Percentiles rank a stretch among this genome's conserved stretches.
These are phyloP conservation scores for Acephala macrosclerotiorum DNA, from an alignment of 2,329 filamentous ascomycete genomes.

Conservation along the genomic window DNA sequence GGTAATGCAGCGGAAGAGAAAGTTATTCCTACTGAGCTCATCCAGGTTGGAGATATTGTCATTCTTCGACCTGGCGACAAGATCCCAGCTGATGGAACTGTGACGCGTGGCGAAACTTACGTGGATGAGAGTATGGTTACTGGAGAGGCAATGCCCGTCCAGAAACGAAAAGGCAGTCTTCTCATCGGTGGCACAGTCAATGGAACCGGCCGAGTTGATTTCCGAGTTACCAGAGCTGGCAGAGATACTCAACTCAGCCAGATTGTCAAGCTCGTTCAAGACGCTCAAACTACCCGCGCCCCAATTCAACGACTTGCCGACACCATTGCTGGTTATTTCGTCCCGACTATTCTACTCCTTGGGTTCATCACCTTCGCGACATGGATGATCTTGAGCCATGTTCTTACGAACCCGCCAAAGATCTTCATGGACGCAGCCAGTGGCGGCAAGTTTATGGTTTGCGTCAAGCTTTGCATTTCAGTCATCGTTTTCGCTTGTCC, in stretches of 20 bases:
- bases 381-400: slow-evolving; percentile 96
- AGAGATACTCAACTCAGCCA: slow-evolving; percentile 97
- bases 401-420: slow-evolving; percentile 81
- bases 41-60: slow-evolving; percentile 93
- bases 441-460: slow-evolving; percentile 95
- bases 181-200: slow-evolving; percentile 97
- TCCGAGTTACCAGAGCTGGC: slow-evolving; percentile 89
- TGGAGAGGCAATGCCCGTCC: slow-evolving; percentile 93
- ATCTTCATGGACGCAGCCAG: slow-evolving; percentile 84
- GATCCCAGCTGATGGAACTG: slow-evolving; percentile 88
- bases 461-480: slow-evolving; percentile 95
- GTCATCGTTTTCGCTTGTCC: slow-evolving; percentile 98
- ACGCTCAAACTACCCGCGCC: slow-evolving; percentile 92
- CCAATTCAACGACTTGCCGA: slow-evolving; percentile 96
- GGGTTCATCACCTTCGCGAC: slow-evolving; percentile 84
- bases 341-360: slow-evolving; percentile 85
- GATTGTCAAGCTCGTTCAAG: slow-evolving; percentile 97
- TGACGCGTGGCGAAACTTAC: slow-evolving; percentile 90
- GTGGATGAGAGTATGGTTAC: slow-evolving; percentile 99
- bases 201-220: slow-evolving; percentile 88
- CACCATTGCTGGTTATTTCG: slow-evolving; percentile 90
- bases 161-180: slow-evolving; percentile 80
- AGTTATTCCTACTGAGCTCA: slow-evolving; percentile 89
- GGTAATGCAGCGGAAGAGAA: slow-evolving; percentile 79
- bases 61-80: slow-evolving; percentile 95